Percentiles rank a stretch among this genome's conserved stretches.
phyloP scores from a whole-genome alignment of 75 land plant genomes.

The Pinus taeda region DNA sequence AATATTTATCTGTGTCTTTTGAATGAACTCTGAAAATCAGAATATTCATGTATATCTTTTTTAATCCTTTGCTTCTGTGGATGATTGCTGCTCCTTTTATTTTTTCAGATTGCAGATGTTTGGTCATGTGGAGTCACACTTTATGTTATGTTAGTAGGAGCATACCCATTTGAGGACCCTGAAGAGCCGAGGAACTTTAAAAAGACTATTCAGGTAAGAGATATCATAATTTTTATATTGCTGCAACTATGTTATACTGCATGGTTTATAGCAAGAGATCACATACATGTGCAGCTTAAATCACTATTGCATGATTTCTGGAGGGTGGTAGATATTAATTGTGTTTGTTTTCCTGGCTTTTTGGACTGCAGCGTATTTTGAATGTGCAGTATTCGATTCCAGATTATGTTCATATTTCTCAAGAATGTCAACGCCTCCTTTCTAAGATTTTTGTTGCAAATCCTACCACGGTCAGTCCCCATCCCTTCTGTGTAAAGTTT shows the following conservation, averaged over 20 bases:
- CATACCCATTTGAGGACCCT: conserved; percentile 51
- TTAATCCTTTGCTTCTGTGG: too few relatives aligned
- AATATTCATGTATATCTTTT: too few relatives aligned
- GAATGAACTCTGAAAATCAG: too few relatives aligned
- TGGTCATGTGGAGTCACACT: conserved; percentile 56
- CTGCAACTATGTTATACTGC: background rate
- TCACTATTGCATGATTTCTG: background rate
- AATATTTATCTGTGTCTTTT: too few relatives aligned
- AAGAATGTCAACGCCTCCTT: conserved; percentile 78
- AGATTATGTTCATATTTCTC: conserved; percentile 76
- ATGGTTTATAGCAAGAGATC: background rate
- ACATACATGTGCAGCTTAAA: too few relatives aligned
- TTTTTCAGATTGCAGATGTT: conserved; percentile 41
- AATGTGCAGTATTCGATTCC: conserved; percentile 94
- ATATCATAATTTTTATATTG: background rate
- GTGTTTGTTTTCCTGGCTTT: too few relatives aligned
- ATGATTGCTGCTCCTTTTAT: background rate
- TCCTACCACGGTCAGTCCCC: conserved; percentile 65
- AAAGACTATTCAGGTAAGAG: conserved; percentile 38
- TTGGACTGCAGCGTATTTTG: conserved; percentile 72
- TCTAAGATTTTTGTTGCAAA: conserved; percentile 93
- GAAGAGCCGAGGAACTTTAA: conserved; percentile 36
- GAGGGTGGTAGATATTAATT: background rate
- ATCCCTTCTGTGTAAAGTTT: background rate
- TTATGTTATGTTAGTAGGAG: conserved; percentile 48